Conservation (phyloP, 768 basidiomycete genomes). For the Crepidotus variabilis region DNA sequence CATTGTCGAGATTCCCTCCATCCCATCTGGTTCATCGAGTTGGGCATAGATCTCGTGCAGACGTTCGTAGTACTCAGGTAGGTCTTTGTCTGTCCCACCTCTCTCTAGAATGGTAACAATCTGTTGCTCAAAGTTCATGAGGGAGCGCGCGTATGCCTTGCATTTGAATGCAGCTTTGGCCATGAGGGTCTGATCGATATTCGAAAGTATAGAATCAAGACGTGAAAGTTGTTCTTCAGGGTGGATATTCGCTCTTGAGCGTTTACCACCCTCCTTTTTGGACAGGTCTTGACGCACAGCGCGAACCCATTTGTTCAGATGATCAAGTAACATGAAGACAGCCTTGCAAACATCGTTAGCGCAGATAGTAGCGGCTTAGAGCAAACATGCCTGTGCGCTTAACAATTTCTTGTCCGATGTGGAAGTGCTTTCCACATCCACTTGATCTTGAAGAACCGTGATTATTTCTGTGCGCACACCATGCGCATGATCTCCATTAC, state of each 20-base stretch:
- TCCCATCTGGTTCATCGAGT: constrained; percentile 96
- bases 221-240: constrained; percentile 59
- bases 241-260: constrained; percentile 38
- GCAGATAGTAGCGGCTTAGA: not conserved
- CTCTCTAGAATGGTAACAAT: constrained; percentile 51
- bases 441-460: constrained; percentile 84
- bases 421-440: constrained; percentile 53
- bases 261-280: constrained; percentile 44
- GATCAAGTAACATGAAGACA: constrained; percentile 92
- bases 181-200: constrained; percentile 84
- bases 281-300: constrained; percentile 64
- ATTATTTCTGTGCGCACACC: constrained; percentile 75
- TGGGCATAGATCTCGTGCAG: constrained; percentile 96
- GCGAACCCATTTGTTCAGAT: constrained; percentile 87
- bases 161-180: constrained; percentile 93
- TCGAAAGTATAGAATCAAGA: constrained; percentile 79
- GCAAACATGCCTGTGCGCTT: constrained; percentile 78
- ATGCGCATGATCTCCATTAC: constrained; percentile 53
- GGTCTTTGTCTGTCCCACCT: constrained; percentile 38
- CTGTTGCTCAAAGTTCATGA: constrained; percentile 93
- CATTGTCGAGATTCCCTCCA: constrained; percentile 93
- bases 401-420: constrained; percentile 78
- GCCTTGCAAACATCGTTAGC: constrained; percentile 50
- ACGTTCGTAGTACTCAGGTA: constrained; percentile 78
- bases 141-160: constrained; percentile 88